Conservation (phyloP, 192 early-diverging fungal genomes). For the Coemansia pectinata region DNA sequence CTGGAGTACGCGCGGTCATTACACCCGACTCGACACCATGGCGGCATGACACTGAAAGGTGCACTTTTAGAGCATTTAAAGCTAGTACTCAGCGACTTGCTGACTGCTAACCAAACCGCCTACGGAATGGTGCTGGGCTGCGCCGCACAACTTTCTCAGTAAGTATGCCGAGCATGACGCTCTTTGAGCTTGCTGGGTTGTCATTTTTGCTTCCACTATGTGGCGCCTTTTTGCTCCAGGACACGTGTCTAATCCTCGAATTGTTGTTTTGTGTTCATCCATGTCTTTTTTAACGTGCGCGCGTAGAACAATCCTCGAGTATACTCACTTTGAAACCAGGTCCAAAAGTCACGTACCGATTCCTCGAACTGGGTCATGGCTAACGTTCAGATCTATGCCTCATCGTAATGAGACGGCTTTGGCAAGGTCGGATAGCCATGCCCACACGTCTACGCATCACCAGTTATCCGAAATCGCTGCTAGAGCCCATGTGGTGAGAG, state of each 20-base stretch:
- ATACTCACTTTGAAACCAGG: background rate
- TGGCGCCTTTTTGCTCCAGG: background rate
- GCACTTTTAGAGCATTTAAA: constrained; percentile 1
- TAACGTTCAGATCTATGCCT: background rate
- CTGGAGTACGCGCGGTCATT: constrained; percentile 11
- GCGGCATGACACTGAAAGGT: background rate
- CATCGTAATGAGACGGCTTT: background rate
- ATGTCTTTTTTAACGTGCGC: background rate
- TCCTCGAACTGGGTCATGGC: constrained; percentile 4
- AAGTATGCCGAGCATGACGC: background rate
- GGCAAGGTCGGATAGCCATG: background rate
- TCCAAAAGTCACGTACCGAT: background rate
- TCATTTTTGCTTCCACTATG: background rate
- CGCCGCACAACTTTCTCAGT: background rate
- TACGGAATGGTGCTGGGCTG: constrained; percentile 4
- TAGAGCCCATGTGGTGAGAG: background rate
- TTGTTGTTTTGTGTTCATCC: background rate
- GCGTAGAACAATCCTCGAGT: background rate
- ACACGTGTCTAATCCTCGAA: background rate
- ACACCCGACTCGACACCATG: background rate
- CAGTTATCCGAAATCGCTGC: background rate
- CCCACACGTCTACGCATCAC: background rate
- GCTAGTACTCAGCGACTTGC: background rate
- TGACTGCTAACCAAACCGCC: background rate
- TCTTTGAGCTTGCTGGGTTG: background rate